phyloP scores from a whole-genome alignment of 306 rosid species.

The Prunus armeniaca region DNA sequence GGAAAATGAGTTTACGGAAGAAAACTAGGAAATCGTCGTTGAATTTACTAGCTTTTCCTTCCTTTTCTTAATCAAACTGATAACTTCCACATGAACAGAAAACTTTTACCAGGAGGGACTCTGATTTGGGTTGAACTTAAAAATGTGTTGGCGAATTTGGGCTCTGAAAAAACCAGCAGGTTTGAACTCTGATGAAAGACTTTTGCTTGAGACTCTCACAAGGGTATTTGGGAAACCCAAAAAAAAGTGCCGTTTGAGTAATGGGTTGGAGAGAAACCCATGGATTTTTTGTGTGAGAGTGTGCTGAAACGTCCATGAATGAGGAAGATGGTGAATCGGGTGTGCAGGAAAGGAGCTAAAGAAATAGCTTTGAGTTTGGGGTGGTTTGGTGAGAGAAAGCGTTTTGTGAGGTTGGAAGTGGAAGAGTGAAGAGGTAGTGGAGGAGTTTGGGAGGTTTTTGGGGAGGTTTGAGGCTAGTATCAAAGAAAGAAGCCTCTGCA shows the following conservation, averaged over 20 bases:
- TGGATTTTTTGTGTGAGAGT: constrained; percentile 30
- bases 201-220: constrained; percentile 24
- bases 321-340: constrained; percentile 28
- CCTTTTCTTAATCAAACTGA: neutral
- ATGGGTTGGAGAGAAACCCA: constrained; percentile 39
- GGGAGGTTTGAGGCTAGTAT: constrained; percentile 26
- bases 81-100: neutral
- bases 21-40: neutral
- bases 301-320: constrained; percentile 37
- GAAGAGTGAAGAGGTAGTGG: constrained; percentile 28
- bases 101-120: constrained; percentile 38
- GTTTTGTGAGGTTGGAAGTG: constrained; percentile 21
- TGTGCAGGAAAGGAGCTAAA: constrained; percentile 19
- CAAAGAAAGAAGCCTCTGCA: constrained; percentile 49
- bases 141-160: constrained; percentile 32
- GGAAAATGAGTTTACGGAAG: neutral
- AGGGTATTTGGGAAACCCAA: constrained; percentile 38
- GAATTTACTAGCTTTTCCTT: neutral
- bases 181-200: constrained; percentile 24
- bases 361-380: constrained; percentile 26
- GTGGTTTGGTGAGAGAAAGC: constrained; percentile 33
- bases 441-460: constrained; percentile 24
- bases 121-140: constrained; percentile 25
- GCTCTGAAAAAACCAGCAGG: constrained; percentile 20
- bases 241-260: constrained; percentile 21